Evolutionary conservation across 2,329 filamentous ascomycete genomes (phyloP).

Genomic region (Neofusicoccum cordaticola): DNA sequence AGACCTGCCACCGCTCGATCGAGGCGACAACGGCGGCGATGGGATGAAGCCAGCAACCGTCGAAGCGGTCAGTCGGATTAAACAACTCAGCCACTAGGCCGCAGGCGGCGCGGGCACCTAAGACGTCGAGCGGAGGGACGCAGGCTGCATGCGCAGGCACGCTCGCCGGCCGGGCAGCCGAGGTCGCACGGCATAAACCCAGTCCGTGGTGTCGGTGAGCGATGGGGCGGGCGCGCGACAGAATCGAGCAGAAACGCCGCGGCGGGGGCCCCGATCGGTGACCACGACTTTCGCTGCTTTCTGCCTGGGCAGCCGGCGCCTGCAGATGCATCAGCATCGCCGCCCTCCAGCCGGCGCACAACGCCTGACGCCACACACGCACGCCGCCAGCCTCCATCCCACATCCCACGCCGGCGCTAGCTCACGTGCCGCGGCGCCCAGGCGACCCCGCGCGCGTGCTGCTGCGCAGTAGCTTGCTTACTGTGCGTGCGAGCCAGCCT

Average conservation of each 20-base stretch:
- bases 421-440: not conserved
- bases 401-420: not conserved
- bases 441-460: not conserved
- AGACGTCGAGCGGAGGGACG: not conserved
- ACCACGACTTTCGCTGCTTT: not conserved
- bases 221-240: not conserved
- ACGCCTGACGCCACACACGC: not conserved
- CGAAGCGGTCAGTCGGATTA: not conserved
- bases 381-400: not conserved
- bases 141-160: not conserved
- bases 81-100: not conserved
- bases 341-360: not conserved
- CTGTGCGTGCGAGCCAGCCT: not conserved
- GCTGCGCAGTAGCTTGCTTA: not conserved
- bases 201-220: constrained; percentile 7
- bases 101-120: not conserved
- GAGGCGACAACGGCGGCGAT: not conserved
- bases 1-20: not conserved
- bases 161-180: not conserved
- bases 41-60: not conserved
- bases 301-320: too few species aligned
- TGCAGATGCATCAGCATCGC: too few species aligned
- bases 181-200: constrained; percentile 1
- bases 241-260: not conserved
- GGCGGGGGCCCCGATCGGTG: not conserved